Percentiles rank a stretch among this genome's conserved stretches.
phyloP scores from a whole-genome alignment of 2,329 filamentous ascomycete species.

The Colletotrichum siamense region DNA sequence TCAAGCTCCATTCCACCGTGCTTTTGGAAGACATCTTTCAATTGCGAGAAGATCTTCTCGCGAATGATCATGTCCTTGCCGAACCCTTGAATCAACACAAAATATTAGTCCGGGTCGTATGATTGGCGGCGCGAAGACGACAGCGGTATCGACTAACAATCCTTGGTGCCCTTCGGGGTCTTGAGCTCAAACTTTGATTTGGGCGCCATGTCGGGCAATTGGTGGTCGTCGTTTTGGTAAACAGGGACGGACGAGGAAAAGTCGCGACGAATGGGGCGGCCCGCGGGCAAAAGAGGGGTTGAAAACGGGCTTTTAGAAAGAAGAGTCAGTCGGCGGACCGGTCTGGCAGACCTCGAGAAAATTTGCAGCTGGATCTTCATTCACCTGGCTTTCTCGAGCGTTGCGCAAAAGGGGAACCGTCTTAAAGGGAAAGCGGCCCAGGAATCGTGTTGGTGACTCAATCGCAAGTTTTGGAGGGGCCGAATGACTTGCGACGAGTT shows the following conservation, averaged over 20 bases:
- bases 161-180: constrained; percentile 89
- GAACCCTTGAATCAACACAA: constrained; percentile 53
- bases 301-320: constrained; percentile 17
- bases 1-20: constrained; percentile 82
- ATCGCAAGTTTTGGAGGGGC: constrained; percentile 21
- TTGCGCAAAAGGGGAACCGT: constrained; percentile 12
- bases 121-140: constrained; percentile 16
- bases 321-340: constrained; percentile 23
- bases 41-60: constrained; percentile 79
- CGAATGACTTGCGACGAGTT: constrained; percentile 16
- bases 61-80: constrained; percentile 81
- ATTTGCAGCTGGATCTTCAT: constrained; percentile 20
- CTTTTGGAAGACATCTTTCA: constrained; percentile 81
- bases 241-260: constrained; percentile 1
- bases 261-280: constrained; percentile 2
- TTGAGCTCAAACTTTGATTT: constrained; percentile 74
- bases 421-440: constrained; percentile 16
- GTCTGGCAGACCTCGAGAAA: constrained; percentile 23
- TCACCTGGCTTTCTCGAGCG: constrained; percentile 21
- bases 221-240: neutral
- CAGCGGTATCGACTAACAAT: constrained; percentile 58
- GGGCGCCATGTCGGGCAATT: constrained; percentile 36
- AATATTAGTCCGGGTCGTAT: constrained; percentile 15
- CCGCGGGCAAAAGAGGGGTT: constrained; percentile 12
- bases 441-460: constrained; percentile 17